Conservation (phyloP, 768 basidiomycete species). For the Hemileccinum impolitum region DNA sequence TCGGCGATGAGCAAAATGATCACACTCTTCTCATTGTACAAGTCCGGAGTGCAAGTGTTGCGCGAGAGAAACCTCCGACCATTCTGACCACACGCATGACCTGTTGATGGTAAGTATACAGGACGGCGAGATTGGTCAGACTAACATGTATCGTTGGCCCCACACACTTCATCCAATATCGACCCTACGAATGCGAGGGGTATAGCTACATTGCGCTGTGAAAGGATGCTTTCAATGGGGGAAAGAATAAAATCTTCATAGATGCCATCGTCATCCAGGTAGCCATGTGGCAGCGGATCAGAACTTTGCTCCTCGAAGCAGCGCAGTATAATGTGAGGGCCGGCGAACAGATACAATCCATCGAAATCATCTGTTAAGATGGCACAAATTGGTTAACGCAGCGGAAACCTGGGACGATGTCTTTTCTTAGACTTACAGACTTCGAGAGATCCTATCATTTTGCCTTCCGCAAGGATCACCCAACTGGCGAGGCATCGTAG, state of each 20-base stretch:
- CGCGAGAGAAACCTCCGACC: background rate
- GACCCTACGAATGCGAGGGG: slow-evolving; percentile 10
- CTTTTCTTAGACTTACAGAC: slow-evolving; percentile 6
- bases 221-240: background rate
- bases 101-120: background rate
- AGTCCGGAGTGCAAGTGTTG: background rate
- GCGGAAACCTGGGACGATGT: background rate
- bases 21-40: slow-evolving; percentile 15
- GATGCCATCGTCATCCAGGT: background rate
- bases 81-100: slow-evolving; percentile 1
- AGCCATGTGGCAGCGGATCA: slow-evolving; percentile 2
- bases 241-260: slow-evolving; percentile 7
- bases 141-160: slow-evolving; percentile 7
- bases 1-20: background rate
- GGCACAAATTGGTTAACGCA: background rate
- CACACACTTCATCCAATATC: slow-evolving; percentile 13
- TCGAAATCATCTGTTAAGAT: slow-evolving; percentile 11
- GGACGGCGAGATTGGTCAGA: background rate
- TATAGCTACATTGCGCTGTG: slow-evolving; percentile 1
- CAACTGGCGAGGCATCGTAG: background rate
- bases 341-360: slow-evolving; percentile 13
- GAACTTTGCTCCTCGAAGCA: slow-evolving; percentile 16
- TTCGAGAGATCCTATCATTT: slow-evolving; percentile 4
- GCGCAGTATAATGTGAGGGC: slow-evolving; percentile 10
- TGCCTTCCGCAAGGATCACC: slow-evolving; percentile 8